These are phyloP conservation scores for Aphanomyces stellatus DNA, from an alignment of 352 stramenopile genomes.

Conservation along the genomic window DNA sequence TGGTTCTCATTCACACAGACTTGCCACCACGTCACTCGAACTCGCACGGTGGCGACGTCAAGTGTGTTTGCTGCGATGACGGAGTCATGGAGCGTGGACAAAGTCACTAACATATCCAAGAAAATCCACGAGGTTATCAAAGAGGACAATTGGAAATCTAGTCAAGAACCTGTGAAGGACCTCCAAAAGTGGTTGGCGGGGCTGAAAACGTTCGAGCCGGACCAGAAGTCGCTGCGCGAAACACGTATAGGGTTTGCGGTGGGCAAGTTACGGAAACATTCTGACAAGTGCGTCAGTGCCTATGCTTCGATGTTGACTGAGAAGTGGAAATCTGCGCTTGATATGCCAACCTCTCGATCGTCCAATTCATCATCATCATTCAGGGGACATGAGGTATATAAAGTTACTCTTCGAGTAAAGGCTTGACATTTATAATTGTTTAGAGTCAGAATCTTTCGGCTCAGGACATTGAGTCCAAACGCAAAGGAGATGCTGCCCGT, in stretches of 20 bases:
- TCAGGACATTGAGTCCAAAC: slow-evolving; percentile 25
- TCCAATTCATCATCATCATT: no score
- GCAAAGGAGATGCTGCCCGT: slow-evolving; percentile 52
- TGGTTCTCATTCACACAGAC: no score
- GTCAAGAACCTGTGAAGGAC: slow-evolving; percentile 44
- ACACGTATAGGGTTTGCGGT: slow-evolving; percentile 75
- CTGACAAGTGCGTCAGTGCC: slow-evolving; percentile 65
- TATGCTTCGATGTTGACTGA: slow-evolving; percentile 77
- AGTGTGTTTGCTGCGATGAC: no score
- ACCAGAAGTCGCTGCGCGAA: slow-evolving; percentile 62
- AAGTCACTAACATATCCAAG: slow-evolving; percentile 57
- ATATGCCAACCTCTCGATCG: slow-evolving; percentile 29
- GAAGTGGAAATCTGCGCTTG: slow-evolving; percentile 74
- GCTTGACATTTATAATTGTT: no score
- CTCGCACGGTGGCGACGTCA: no score
- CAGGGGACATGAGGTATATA: no score
- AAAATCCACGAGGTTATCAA: slow-evolving; percentile 59
- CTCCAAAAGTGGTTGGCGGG: slow-evolving; percentile 60
- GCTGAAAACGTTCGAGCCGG: slow-evolving; percentile 67
- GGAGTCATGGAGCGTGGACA: slow-evolving; percentile 24
- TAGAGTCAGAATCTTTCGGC: no score
- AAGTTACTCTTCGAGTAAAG: no score
- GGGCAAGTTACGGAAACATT: slow-evolving; percentile 80
- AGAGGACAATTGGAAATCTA: slow-evolving; percentile 51
- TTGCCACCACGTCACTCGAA: no score